phyloP scores from a whole-genome alignment of 2,329 filamentous ascomycete genomes.

The Tolypocladium cylindrosporum region DNA sequence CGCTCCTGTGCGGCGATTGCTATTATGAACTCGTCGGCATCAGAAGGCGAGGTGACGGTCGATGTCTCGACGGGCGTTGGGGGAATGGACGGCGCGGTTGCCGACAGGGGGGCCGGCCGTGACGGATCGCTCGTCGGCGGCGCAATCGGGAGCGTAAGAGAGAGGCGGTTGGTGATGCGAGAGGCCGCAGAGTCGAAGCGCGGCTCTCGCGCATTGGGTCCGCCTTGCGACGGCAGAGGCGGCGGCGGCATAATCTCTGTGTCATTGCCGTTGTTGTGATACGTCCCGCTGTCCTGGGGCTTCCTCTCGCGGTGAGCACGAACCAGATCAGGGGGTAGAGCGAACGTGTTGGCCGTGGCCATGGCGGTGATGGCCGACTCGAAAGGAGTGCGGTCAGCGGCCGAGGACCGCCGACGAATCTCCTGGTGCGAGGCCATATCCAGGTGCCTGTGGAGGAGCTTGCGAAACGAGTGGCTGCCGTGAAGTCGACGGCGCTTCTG shows the following conservation, averaged over 20 bases:
- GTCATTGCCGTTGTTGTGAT: neutral
- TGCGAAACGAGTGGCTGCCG: conserved; percentile 7
- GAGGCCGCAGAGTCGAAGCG: conserved; percentile 44
- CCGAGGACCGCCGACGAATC: conserved; percentile 29
- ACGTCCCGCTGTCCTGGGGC: neutral
- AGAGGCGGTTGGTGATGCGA: conserved; percentile 47
- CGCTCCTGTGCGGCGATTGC: conserved; percentile 89
- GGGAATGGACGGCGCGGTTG: conserved; percentile 30
- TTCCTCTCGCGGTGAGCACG: neutral
- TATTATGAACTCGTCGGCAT: conserved; percentile 65
- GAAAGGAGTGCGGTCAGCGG: conserved; percentile 23
- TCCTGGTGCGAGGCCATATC: conserved; percentile 24
- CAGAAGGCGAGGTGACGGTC: conserved; percentile 33
- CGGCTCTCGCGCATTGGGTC: conserved; percentile 31
- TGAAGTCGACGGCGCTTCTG: conserved; percentile 20
- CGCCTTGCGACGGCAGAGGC: conserved; percentile 27
- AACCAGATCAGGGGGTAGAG: neutral
- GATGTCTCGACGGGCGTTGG: conserved; percentile 40
- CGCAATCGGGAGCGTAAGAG: conserved; percentile 52
- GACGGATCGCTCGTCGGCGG: conserved; percentile 41
- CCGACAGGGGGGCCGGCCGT: conserved; percentile 38
- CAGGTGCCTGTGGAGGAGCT: conserved; percentile 14
- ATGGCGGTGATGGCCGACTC: conserved; percentile 12
- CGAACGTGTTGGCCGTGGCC: conserved; percentile 14
- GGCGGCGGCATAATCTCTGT: conserved; percentile 23